phyloP scores from a whole-genome alignment of 108 stramenopile species.

The Stephanodiscus triporus region DNA sequence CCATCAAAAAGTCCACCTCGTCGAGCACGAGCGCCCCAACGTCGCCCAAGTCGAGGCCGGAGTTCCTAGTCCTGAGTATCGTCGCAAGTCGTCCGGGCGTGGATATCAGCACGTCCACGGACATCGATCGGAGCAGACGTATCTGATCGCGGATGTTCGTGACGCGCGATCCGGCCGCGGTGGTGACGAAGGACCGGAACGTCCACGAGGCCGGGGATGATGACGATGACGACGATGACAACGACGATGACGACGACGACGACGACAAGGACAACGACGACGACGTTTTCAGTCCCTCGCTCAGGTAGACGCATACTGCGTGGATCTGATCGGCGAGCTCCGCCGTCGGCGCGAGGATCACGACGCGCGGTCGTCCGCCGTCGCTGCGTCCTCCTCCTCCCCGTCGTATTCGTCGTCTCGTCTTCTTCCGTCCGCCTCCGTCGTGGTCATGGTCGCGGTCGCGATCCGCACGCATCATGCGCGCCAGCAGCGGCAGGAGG shows the following conservation, averaged over 20 bases:
- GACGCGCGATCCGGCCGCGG: slow-evolving; percentile 64
- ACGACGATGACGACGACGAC: slow-evolving; percentile 34
- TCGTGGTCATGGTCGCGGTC: no score
- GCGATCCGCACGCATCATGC: no score
- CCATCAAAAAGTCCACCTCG: slow-evolving; percentile 94
- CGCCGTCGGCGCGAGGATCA: slow-evolving; percentile 90
- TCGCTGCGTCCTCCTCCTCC: slow-evolving; percentile 13
- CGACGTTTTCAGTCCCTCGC: background rate
- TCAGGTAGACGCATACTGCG: slow-evolving; percentile 62
- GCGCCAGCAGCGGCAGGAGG: slow-evolving; percentile 73
- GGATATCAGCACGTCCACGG: slow-evolving; percentile 86
- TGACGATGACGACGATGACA: slow-evolving; percentile 14
- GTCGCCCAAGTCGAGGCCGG: slow-evolving; percentile 67
- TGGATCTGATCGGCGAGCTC: slow-evolving; percentile 91
- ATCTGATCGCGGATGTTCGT: slow-evolving; percentile 87
- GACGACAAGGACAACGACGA: slow-evolving; percentile 23
- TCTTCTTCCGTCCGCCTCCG: slow-evolving; percentile 4
- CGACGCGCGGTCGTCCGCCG: slow-evolving; percentile 59
- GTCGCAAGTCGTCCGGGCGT: slow-evolving; percentile 91
- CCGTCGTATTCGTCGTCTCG: slow-evolving; percentile 13
- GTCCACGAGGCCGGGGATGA: slow-evolving; percentile 50
- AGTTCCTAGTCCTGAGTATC: slow-evolving; percentile 77
- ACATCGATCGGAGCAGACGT: slow-evolving; percentile 62
- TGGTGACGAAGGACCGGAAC: slow-evolving; percentile 57
- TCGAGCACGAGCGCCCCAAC: slow-evolving; percentile 83